Conservation (phyloP, 768 basidiomycete genomes). For the Cubamyces lactineus region DNA sequence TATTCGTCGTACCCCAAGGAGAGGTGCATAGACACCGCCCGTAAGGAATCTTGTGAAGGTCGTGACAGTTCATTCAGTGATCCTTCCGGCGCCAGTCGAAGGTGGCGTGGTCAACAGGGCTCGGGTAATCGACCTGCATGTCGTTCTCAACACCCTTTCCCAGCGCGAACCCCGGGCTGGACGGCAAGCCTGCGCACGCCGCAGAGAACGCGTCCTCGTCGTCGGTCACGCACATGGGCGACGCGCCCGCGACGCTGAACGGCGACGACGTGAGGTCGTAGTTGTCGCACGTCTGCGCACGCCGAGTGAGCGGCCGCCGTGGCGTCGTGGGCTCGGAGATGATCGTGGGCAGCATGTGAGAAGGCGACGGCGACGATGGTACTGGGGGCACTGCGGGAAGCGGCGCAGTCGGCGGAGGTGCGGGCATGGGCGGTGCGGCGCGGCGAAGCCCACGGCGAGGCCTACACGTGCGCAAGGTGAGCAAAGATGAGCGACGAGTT, state of each 20-base stretch:
- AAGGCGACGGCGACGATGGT: background rate
- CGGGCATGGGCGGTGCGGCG: conserved; percentile 21
- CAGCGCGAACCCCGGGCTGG: conserved; percentile 15
- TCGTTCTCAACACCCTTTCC: conserved; percentile 6
- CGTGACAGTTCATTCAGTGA: conserved; percentile 1
- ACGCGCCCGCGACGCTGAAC: conserved; percentile 12
- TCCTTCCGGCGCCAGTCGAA: conserved; percentile 13
- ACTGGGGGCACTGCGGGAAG: conserved; percentile 23
- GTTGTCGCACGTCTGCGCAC: conserved; percentile 28
- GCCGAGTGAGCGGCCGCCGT: conserved; percentile 24
- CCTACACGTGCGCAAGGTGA: background rate
- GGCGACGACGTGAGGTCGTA: conserved; percentile 14
- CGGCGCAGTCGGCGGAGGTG: conserved; percentile 27
- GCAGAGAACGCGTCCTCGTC: conserved; percentile 21
- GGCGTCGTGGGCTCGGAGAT: conserved; percentile 6
- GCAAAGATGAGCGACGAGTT: background rate
- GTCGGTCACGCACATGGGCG: conserved; percentile 11
- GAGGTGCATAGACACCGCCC: background rate
- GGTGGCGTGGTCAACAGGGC: conserved; percentile 25
- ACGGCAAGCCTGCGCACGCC: conserved; percentile 4
- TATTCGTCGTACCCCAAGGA: background rate
- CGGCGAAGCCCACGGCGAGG: conserved; percentile 23
- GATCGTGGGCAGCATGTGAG: conserved; percentile 14
- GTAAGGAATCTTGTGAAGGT: background rate
- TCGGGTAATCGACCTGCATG: conserved; percentile 30